A percentile compares a stretch with the other conserved stretches of the same genome.
phyloP scores from a whole-genome alignment of 768 basidiomycete genomes.

The Amanita exitialis region DNA sequence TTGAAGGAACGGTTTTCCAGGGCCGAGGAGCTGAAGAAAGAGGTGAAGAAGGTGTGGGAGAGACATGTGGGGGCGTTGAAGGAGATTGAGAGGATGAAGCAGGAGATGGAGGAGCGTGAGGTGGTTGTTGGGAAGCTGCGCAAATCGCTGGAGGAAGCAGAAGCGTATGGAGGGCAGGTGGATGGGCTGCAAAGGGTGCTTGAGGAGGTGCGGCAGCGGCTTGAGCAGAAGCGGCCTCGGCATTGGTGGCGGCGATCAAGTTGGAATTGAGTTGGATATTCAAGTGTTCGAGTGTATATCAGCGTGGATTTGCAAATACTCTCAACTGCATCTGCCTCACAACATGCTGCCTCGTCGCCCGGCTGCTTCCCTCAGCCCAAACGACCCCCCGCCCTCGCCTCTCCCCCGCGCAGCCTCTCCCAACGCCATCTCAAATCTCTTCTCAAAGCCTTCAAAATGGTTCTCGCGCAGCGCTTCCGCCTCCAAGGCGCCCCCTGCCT shows the following conservation, averaged over 20 bases:
- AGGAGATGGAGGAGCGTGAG: neutral
- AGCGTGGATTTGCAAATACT: too few species aligned
- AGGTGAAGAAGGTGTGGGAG: neutral
- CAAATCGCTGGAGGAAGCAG: neutral
- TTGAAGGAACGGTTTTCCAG: neutral
- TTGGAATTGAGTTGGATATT: too few species aligned
- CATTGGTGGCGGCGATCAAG: neutral
- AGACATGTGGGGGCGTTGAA: neutral
- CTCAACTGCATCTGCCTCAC: too few species aligned
- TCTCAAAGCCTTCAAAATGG: constrained; percentile 65
- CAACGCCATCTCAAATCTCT: constrained; percentile 52
- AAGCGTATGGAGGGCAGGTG: neutral
- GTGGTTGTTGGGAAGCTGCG: neutral
- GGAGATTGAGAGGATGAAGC: neutral
- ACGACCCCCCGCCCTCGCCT: constrained; percentile 2
- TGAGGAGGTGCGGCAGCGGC: neutral
- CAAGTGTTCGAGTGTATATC: too few species aligned
- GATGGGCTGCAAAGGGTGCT: neutral
- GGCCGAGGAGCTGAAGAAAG: neutral
- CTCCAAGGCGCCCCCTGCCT: constrained; percentile 29
- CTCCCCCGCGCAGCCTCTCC: constrained; percentile 59
- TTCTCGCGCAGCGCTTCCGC: constrained; percentile 52
- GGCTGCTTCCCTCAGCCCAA: neutral
- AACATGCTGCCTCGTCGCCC: neutral
- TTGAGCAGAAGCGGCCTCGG: neutral